Base-by-base conservation (phyloP, 225 moss, liverwort and hornwort genomes). In the Bryum argenteum region DNA sequence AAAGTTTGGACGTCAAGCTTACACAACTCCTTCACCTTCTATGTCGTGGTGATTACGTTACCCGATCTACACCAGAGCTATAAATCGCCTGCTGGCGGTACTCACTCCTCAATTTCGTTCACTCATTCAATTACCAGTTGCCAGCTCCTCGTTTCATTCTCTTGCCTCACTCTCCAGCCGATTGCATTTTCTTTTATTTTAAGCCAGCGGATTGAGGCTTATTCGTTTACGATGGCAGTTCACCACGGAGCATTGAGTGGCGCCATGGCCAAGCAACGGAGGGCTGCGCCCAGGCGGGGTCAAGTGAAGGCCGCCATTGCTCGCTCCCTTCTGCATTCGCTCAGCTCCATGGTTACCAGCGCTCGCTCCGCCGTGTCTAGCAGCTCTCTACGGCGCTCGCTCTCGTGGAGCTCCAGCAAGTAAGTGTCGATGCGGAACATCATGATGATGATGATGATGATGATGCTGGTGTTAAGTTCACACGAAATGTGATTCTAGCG, bases 271-370 rank as follows among this genome's bases (percentile, higher is more conserved):
- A 54, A 18, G 8, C 76, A 71, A 11, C 71, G 76, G n/a, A 61
- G 41, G 62, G 6, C 28, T 1, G 20, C 72, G 10, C 81, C 78
- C 16, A 53, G 61, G 61, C 71, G 81, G 42, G 85, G 85, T 9
- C 81, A 81, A 8, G 85, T 81, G 78, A 81, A 81, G 85, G 78
- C 81, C 47, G 81, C 78, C 81, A 79, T 81, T 10, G 84, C 81
- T 62, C 70, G 60, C 16, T 75, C 69, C 4, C 7, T 81, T 68
- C 20, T 85, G 37, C 37, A 40, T 18, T 50, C 72, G 15, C 39
- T 85, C 17, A 47, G 65, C 16, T 81, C 72, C 17, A 57, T 81
- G 37, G 69, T 85, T 50, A 72, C 20, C 0, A 47, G 78, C 2
- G 75, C 77, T 1, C 75, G 75, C 58, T 81, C 78, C 15, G 77